A percentile compares a stretch with the other conserved stretches of the same genome.
These are phyloP conservation scores for Wickerhamiella azyma DNA, from an alignment of 805 yeast genomes.

Conservation along the genomic window DNA sequence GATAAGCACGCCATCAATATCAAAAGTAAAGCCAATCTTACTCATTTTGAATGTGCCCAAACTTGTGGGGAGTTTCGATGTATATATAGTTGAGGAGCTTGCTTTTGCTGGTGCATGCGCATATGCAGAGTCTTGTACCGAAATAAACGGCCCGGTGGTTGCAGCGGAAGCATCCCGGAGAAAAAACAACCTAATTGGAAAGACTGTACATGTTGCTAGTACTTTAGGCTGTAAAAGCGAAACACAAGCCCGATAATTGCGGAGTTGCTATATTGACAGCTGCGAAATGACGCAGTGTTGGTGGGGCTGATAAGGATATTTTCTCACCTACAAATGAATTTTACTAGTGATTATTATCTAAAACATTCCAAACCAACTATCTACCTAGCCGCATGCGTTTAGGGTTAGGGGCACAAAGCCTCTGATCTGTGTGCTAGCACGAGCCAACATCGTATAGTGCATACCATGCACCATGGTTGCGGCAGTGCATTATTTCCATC, in stretches of 20 bases:
- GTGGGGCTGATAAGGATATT: background rate
- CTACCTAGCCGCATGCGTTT: too few relatives aligned
- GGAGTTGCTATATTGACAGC: background rate
- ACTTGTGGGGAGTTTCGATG: background rate
- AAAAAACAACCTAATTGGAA: background rate
- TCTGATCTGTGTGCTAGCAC: too few relatives aligned
- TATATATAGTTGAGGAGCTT: background rate
- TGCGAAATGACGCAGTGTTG: background rate
- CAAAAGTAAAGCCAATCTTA: conserved; percentile 64
- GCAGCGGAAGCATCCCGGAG: too few relatives aligned
- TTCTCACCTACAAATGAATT: too few relatives aligned
- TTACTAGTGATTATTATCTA: too few relatives aligned
- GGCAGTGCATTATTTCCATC: too few relatives aligned
- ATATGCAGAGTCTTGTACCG: background rate
- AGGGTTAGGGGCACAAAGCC: too few relatives aligned
- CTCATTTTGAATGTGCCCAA: background rate
- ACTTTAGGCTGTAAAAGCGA: too few relatives aligned
- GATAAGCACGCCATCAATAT: conserved; percentile 82
- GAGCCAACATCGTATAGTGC: too few relatives aligned
- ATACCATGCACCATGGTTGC: too few relatives aligned
- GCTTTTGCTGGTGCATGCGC: conserved; percentile 5
- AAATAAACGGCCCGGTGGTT: too few relatives aligned
- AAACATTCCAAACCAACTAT: too few relatives aligned
- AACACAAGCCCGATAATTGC: background rate
- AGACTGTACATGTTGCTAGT: background rate